These are phyloP conservation scores for Metschnikowia reukaufii DNA, from an alignment of 805 yeast species.

Conservation along the genomic window DNA sequence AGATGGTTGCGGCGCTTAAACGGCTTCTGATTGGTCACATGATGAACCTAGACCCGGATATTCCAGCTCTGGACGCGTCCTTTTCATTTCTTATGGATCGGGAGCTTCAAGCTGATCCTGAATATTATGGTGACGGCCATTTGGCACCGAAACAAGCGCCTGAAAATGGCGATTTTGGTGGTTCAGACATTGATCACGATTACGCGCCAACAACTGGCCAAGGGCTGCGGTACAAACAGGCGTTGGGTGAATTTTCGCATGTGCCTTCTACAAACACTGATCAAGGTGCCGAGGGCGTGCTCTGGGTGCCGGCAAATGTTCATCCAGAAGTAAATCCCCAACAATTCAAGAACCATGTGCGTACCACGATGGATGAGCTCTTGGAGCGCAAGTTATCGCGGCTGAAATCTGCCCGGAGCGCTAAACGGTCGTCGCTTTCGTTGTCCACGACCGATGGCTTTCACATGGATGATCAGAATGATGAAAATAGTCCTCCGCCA, in stretches of 20 bases:
- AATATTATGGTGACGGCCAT: constrained; percentile 3
- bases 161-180: constrained; percentile 1
- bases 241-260: too few species aligned
- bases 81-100: constrained; percentile 14
- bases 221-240: too few species aligned
- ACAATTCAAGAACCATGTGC: constrained; percentile 68
- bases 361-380: constrained; percentile 53
- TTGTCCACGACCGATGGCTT: constrained; percentile 16
- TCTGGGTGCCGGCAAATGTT: constrained; percentile 95
- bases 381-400: constrained; percentile 36
- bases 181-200: background rate
- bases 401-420: constrained; percentile 14
- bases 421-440: constrained; percentile 20
- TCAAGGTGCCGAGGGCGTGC: constrained; percentile 46
- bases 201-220: too few species aligned
- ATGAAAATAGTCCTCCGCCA: too few species aligned
- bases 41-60: constrained; percentile 67
- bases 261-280: too few species aligned
- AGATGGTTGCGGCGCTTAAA: constrained; percentile 71
- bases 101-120: constrained; percentile 6
- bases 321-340: constrained; percentile 97
- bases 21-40: constrained; percentile 68
- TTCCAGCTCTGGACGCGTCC: constrained; percentile 45
- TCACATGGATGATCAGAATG: too few species aligned
- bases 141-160: background rate